These are phyloP conservation scores for Amphirosellinia nigrospora DNA, from an alignment of 495 filamentous ascomycete species.

Conservation along the genomic window DNA sequence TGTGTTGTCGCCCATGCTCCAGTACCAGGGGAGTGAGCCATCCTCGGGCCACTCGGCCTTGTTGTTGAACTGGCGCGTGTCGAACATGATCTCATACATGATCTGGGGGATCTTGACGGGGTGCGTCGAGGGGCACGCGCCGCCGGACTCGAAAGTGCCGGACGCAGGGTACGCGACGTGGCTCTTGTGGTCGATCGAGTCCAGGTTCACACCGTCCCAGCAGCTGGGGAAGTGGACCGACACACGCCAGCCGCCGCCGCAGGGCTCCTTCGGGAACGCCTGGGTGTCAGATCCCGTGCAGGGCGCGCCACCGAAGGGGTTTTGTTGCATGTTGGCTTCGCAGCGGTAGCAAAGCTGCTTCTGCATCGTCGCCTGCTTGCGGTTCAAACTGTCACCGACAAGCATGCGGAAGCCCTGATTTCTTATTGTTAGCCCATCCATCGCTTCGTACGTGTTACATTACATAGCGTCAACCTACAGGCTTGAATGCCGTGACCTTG, in stretches of 20 bases:
- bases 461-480: slow-evolving; percentile 38
- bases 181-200: slow-evolving; percentile 58
- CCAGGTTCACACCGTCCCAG: slow-evolving; percentile 63
- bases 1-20: slow-evolving; percentile 56
- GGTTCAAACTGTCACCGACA: slow-evolving; percentile 45
- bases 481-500: slow-evolving; percentile 55
- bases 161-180: slow-evolving; percentile 55
- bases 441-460: slow-evolving; percentile 28
- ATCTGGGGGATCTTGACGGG: slow-evolving; percentile 54
- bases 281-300: slow-evolving; percentile 57
- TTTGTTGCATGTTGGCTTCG: slow-evolving; percentile 51
- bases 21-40: slow-evolving; percentile 53
- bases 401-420: slow-evolving; percentile 52
- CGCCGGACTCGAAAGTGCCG: slow-evolving; percentile 46
- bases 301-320: slow-evolving; percentile 58
- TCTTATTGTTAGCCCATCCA: slow-evolving; percentile 23
- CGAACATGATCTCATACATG: slow-evolving; percentile 60
- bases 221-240: slow-evolving; percentile 58
- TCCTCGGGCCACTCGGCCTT: slow-evolving; percentile 50
- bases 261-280: slow-evolving; percentile 47
- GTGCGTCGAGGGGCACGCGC: slow-evolving; percentile 53
- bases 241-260: slow-evolving; percentile 55
- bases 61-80: slow-evolving; percentile 52
- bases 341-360: slow-evolving; percentile 57
- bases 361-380: slow-evolving; percentile 40